Evolutionary conservation across 352 stramenopile species (phyloP), one percentile per base, ranked within the genome.

Genomic region (Phytophthora niederhauseri): DNA sequence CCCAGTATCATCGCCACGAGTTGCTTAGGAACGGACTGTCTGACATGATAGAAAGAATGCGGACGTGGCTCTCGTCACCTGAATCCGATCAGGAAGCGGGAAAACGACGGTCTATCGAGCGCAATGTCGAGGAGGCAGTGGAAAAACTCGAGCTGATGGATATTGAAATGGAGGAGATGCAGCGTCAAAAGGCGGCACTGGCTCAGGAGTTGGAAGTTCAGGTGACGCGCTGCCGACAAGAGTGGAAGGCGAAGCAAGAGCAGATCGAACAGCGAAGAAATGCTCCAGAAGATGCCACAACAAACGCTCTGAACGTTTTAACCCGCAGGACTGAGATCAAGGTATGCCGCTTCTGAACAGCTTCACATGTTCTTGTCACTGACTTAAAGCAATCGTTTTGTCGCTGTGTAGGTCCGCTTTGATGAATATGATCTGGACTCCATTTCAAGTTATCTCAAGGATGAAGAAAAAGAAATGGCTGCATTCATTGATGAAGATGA

Each of bases 281-380:
- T 17, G 48, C 51, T 26, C 48, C 64, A 55, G 67, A 81, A 49
- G 51, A 73, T 64, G 69, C 67, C 20, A 64, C 57, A 22, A 62
- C 69, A 28, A 90, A 68, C 34, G 70, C 82, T 20, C 51, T 93
- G 0, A 78, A 85, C 48, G 51, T 93, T 9, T 64, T 92, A 31
- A 65, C 80, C 17, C 78, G 74, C 49, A 70, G 68, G 2, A 73
- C 48, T 3, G 81, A 93, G 54, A 75, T 93, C 14, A 90, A 90
- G 81, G 84, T 91, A 70, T 28, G 57, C 11, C 49, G 4, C 14
- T 45, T 49, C 5, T 2, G 9, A 0, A 26, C 57, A n/a, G 6
- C 8, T 26, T 56, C 0, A 19, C 49, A 6, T 30, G 6, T 45
- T 41, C 9, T 15, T 41, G 4, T 17, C 34, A 41, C 34, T 41